Percentiles rank a stretch among this genome's conserved stretches.
Conservation (phyloP, 2,329 filamentous ascomycete genomes). For the Stagonosporopsis chrysanthemi region DNA sequence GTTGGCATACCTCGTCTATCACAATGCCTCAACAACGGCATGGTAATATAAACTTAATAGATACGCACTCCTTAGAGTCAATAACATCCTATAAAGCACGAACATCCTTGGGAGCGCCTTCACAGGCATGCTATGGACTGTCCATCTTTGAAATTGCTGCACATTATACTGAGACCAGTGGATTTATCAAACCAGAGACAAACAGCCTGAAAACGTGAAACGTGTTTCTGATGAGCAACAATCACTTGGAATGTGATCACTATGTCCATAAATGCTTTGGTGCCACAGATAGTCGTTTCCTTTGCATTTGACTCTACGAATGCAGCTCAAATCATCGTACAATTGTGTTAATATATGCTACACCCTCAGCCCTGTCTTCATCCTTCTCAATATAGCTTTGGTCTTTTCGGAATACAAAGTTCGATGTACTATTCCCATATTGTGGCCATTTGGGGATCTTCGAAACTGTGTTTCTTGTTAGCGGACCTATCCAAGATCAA, state of each 20-base stretch:
- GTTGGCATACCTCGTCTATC: background rate
- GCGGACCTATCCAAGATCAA: background rate
- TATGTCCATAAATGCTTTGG: no score
- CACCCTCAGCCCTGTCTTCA: constrained; percentile 29
- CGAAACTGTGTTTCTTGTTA: constrained; percentile 19
- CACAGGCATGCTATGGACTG: no score
- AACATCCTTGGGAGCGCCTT: background rate
- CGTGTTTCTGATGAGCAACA: no score
- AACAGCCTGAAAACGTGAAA: no score
- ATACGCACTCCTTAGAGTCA: background rate
- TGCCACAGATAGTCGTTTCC: background rate
- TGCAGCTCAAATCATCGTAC: constrained; percentile 18
- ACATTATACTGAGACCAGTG: no score
- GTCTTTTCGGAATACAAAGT: constrained; percentile 41
- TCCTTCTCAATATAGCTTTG: constrained; percentile 38
- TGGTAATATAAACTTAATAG: background rate
- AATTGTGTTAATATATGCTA: constrained; percentile 36
- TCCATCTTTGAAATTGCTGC: no score
- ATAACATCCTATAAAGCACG: background rate
- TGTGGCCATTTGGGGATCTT: constrained; percentile 27
- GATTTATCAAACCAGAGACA: no score
- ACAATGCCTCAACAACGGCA: background rate
- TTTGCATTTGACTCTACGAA: background rate
- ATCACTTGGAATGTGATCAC: no score
- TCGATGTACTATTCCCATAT: constrained; percentile 28